Percentiles rank a stretch among this genome's conserved stretches.
Conservation (phyloP, 1,139 yeast genomes). For the Lodderomyces jiufengensis region DNA sequence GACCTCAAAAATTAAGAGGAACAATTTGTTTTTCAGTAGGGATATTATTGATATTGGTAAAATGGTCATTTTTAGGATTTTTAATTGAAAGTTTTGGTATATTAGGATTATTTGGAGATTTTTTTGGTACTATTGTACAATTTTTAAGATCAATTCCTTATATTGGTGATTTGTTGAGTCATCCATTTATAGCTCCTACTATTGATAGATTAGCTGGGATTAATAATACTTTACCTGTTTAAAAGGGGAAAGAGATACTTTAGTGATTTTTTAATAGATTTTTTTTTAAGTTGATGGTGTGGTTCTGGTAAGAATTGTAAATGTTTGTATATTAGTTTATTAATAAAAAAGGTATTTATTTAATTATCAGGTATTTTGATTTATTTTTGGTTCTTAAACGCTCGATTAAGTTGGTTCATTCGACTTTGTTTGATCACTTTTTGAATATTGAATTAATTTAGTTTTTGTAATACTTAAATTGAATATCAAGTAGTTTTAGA, state of each 20-base stretch:
- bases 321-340: too few relatives aligned
- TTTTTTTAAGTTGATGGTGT: too few relatives aligned
- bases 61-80: slow-evolving; percentile 82
- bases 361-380: too few relatives aligned
- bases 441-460: too few relatives aligned
- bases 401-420: too few relatives aligned
- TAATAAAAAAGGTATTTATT: too few relatives aligned
- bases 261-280: too few relatives aligned
- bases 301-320: too few relatives aligned
- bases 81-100: slow-evolving; percentile 83
- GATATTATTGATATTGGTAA: slow-evolving; percentile 66
- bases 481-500: too few relatives aligned
- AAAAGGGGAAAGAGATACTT: slow-evolving; percentile 2
- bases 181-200: slow-evolving; percentile 80
- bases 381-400: too few relatives aligned
- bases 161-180: slow-evolving; percentile 80
- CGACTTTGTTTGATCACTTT: too few relatives aligned
- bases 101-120: slow-evolving; percentile 85
- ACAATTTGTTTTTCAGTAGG: slow-evolving; percentile 76
- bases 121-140: slow-evolving; percentile 85
- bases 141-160: slow-evolving; percentile 84
- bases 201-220: slow-evolving; percentile 47
- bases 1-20: slow-evolving; percentile 86
- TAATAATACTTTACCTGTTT: slow-evolving; percentile 35
- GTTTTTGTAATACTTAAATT: too few relatives aligned